phyloP scores from a whole-genome alignment of 306 rosid genomes.

The Biancaea sappan region DNA sequence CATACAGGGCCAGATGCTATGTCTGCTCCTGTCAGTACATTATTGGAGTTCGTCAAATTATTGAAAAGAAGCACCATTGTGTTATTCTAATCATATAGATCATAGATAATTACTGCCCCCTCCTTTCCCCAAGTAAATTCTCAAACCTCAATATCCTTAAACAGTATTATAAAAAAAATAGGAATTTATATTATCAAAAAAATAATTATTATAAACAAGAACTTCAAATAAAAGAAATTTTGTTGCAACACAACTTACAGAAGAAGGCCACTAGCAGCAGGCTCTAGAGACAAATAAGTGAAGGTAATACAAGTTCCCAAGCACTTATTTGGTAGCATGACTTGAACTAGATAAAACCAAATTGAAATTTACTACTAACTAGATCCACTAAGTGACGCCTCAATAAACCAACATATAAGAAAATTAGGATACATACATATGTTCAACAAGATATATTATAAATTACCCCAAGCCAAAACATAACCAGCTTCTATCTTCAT shows the following conservation, averaged over 20 bases:
- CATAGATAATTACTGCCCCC: neutral
- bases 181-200: neutral
- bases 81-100: neutral
- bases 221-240: neutral
- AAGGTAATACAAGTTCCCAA: neutral
- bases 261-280: neutral
- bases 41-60: constrained; percentile 12
- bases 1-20: constrained; percentile 96
- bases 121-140: neutral
- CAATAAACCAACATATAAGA: constrained; percentile 1
- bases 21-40: constrained; percentile 69
- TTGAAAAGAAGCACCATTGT: constrained; percentile 19
- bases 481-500: neutral
- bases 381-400: constrained; percentile 17
- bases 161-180: neutral
- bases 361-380: neutral
- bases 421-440: constrained; percentile 1
- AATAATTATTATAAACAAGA: neutral
- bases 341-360: neutral
- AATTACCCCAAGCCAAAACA: constrained; percentile 3
- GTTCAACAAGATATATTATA: constrained; percentile 9
- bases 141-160: neutral
- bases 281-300: neutral
- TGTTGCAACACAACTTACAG: neutral
- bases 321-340: constrained; percentile 5